Evolutionary conservation across 1,139 yeast species (phyloP).

Genomic region (Yamadazyma sp.): DNA sequence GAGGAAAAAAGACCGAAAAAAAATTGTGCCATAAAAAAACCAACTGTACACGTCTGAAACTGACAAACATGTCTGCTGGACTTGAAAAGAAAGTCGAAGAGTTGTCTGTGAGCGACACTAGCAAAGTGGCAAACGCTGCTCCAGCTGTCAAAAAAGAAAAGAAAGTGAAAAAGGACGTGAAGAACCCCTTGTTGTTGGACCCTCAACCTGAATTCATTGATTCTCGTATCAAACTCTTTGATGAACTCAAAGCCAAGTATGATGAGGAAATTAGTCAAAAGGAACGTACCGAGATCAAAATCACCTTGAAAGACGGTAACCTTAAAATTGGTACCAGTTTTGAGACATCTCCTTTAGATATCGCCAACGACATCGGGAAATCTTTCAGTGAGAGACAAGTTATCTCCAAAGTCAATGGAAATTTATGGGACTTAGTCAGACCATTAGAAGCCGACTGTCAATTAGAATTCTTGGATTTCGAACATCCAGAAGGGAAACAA

Average conservation of each 20-base stretch:
- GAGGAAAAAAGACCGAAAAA: conserved; percentile 2
- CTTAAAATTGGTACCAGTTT: conserved; percentile 76
- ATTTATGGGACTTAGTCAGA: conserved; percentile 93
- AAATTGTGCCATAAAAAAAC: too few relatives aligned
- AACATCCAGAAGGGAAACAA: conserved; percentile 80
- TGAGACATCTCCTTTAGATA: conserved; percentile 88
- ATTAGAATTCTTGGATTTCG: conserved; percentile 72
- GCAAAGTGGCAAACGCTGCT: conserved; percentile 10
- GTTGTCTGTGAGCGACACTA: conserved; percentile 41
- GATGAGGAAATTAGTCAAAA: conserved; percentile 69
- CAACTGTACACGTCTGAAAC: conserved; percentile 2
- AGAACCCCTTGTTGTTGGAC: conserved; percentile 51
- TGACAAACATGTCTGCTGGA: conserved; percentile 9
- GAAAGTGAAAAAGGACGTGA: conserved; percentile 31
- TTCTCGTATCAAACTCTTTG: conserved; percentile 76
- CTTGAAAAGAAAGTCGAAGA: conserved; percentile 16
- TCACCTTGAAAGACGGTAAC: conserved; percentile 87
- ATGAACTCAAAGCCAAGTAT: conserved; percentile 73
- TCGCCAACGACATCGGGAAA: conserved; percentile 82
- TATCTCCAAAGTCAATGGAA: conserved; percentile 86
- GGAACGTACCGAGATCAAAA: conserved; percentile 59
- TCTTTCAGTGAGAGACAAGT: conserved; percentile 82
- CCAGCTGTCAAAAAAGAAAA: conserved; percentile 15
- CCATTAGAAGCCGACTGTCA: conserved; percentile 76
- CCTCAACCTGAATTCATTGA: conserved; percentile 85